Base-by-base conservation (phyloP, 805 yeast species). In the Myxozyma neotropica region DNA sequence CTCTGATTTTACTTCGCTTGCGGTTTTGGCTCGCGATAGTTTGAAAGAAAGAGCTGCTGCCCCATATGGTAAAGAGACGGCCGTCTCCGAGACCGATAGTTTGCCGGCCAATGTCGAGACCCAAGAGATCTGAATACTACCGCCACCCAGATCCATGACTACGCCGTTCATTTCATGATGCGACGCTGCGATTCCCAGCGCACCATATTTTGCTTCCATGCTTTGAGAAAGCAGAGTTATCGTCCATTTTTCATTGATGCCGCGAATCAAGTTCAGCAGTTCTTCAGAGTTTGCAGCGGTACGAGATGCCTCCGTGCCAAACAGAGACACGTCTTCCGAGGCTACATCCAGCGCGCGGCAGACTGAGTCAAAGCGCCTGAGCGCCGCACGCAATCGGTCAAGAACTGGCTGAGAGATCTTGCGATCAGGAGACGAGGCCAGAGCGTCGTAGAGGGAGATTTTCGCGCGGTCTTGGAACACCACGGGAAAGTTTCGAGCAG, bases 291-390 rank as follows among this genome's bases (percentile, higher is more conserved):
- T 87, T 4, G 84, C 75, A 1, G 90, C 89, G 63, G 83, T 85
- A 67, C 89, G 78, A 0, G 88, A 83, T 0, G 90, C 89, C 66
- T 87, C 90, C 0, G 92, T 86, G 7, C 89, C 90, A 21, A 87
- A 85, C 1, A 87, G 85, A 59, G 82, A 75, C 12, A 86, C 88
- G 15, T 77, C 71, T 53, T 78, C 79, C 29, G 72, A 69, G 5
- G 83, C 80, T 1, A 87, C 91, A 24, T 89, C 90, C 68, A 87
- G 87, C 72, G 86, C 90, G 55, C 80, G 83, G 70, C 93, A 88
- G 44, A 87, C 85, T 65, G 81, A 75, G 67, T 82, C 81, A 74
- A 87, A 87, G 66, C 93, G 78, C 62, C 79, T 78, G 82, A 88
- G 80, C 1, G 89, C 86, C 23, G 80, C 76, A 55, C 83, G 78